Evolutionary conservation across 805 yeast genomes (phyloP).

Genomic region (Aciculoconidium aculeatum): DNA sequence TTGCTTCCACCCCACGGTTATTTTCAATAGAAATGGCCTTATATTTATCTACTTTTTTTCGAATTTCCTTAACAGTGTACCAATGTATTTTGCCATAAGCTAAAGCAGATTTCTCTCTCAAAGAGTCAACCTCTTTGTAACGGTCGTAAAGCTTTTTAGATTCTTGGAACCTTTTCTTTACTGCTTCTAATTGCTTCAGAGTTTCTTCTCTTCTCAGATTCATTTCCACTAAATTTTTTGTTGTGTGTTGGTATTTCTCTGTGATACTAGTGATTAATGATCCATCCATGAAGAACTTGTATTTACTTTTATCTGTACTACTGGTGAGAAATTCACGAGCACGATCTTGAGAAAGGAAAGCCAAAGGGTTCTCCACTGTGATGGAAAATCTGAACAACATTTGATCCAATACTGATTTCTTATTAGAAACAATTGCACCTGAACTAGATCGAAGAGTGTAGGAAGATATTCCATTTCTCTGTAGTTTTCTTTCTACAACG

Average conservation of each 20-base stretch:
- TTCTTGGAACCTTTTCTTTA: slow-evolving; percentile 24
- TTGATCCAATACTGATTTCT: slow-evolving; percentile 59
- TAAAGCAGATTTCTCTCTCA: slow-evolving; percentile 26
- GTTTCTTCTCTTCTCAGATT: slow-evolving; percentile 23
- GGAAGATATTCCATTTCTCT: slow-evolving; percentile 43
- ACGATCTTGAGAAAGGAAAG: slow-evolving; percentile 87
- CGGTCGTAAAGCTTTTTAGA: slow-evolving; percentile 25
- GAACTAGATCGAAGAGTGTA: slow-evolving; percentile 51
- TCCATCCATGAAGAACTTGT: slow-evolving; percentile 73
- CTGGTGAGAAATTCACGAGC: slow-evolving; percentile 86
- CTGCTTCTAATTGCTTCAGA: slow-evolving; percentile 17
- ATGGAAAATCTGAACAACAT: slow-evolving; percentile 69
- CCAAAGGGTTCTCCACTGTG: slow-evolving; percentile 84
- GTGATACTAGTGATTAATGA: slow-evolving; percentile 65
- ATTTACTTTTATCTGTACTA: slow-evolving; percentile 67
- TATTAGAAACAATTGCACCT: slow-evolving; percentile 51
- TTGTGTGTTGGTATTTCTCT: slow-evolving; percentile 39
- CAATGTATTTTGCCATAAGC: slow-evolving; percentile 39
- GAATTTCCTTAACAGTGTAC: slow-evolving; percentile 33
- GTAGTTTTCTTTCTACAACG: slow-evolving; percentile 61
- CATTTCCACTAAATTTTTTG: slow-evolving; percentile 24
- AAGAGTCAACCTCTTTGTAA: slow-evolving; percentile 27
- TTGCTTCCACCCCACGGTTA: too few relatives aligned
- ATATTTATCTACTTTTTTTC: slow-evolving; percentile 16
- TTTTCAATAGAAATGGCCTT: too few relatives aligned